phyloP scores from a whole-genome alignment of 805 yeast genomes.

The Kodamaea nitidulidarum region DNA sequence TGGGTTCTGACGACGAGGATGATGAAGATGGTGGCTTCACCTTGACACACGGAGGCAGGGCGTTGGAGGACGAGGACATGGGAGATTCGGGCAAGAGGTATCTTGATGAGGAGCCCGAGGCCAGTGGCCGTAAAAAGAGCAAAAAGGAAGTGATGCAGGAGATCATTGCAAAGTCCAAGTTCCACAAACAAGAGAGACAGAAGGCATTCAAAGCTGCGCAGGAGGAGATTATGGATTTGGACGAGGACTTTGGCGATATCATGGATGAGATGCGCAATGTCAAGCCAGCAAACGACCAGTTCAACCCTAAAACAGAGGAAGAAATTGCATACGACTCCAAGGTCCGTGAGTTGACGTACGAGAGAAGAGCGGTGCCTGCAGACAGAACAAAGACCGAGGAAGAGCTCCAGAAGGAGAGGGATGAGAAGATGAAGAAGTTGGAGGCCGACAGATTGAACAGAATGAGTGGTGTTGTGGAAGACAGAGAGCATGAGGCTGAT shows the following conservation, averaged over 20 bases:
- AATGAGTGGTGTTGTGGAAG: slow-evolving; percentile 64
- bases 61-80: slow-evolving; percentile 32
- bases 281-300: slow-evolving; percentile 18
- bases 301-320: slow-evolving; percentile 34
- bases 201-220: slow-evolving; percentile 55
- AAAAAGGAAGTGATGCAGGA: slow-evolving; percentile 86
- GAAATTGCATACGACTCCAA: slow-evolving; percentile 58
- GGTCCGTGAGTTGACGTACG: slow-evolving; percentile 63
- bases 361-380: slow-evolving; percentile 74
- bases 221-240: slow-evolving; percentile 61
- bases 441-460: slow-evolving; percentile 67
- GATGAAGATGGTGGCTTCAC: slow-evolving; percentile 42
- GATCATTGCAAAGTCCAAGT: slow-evolving; percentile 77
- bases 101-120: slow-evolving; percentile 28
- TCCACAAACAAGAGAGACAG: slow-evolving; percentile 73
- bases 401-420: slow-evolving; percentile 58
- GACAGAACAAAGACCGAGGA: slow-evolving; percentile 78
- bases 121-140: slow-evolving; percentile 61
- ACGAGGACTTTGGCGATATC: slow-evolving; percentile 69
- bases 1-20: slow-evolving; percentile 74
- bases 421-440: slow-evolving; percentile 54
- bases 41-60: slow-evolving; percentile 76
- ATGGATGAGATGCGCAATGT: slow-evolving; percentile 48
- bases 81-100: slow-evolving; percentile 24
- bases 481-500: slow-evolving; percentile 56